Evolutionary conservation across 371 early-diverging fungal genomes (phyloP), one percentile per base, ranked within the genome.

Genomic region (Mortierella sp.): DNA sequence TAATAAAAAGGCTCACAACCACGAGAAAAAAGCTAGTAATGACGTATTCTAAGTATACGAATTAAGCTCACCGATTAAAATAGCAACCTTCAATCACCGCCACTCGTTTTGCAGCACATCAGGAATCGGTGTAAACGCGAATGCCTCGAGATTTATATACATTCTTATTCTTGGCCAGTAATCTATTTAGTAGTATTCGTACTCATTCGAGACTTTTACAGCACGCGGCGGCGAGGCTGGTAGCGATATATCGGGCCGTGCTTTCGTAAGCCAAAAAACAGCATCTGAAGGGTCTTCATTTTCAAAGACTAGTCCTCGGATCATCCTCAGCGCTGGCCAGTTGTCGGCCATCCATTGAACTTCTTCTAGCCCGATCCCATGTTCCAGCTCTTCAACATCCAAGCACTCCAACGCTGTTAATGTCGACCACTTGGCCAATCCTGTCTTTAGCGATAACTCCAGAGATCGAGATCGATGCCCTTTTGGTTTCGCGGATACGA

Each of bases 281-380:
- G 36, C 58, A 21, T 45, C 45, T 16, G 45, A 45, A 1, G 15
- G 45, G 45, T 9, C 16, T 15, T 24, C 21, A 11, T 71, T 40
- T 11, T 53, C 45, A 43, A 45, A 28, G 11, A 48, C 24, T 33
- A 67, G 40, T 41, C 73, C 73, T 0, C 63, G 43, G 40, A 73
- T 52, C 47, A 32, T 41, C 7, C 16, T 53, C 28, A 73, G 9
- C 22, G 24, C 24, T 6, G 74, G 74, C 74, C 74, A 73, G 43
- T 63, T 21, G 21, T 21, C 32, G 1, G 24, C 33, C 67, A 68
- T 68, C 74, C 74, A 73, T 47, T 50, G 41, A 4, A 73, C 33
- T 13, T 73, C 74, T 6, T 4, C 22, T 5, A 62, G 4, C 7
- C 68, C 74, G 10, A 73, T 63, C 21, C 0, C 40, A 63, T 67